Conservation (phyloP, 352 stramenopile species). For the Phytophthora podocarpi region DNA sequence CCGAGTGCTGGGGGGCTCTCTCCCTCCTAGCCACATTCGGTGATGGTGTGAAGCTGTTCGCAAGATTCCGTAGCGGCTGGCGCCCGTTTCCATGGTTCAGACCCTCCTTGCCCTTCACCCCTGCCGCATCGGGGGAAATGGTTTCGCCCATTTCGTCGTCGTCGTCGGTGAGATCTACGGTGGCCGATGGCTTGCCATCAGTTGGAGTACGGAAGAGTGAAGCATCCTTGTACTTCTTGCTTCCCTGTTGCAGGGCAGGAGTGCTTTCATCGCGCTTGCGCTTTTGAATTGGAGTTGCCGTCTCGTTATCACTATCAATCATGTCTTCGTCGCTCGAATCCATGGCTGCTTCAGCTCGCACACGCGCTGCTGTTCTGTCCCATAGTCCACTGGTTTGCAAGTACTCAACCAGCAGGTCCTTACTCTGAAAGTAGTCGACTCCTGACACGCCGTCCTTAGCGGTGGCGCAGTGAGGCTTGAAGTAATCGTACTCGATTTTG, state of each 20-base stretch:
- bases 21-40: slow-evolving; percentile 31
- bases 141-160: slow-evolving; percentile 37
- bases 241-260: slow-evolving; percentile 12
- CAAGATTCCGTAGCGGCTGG: slow-evolving; percentile 46
- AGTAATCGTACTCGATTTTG: slow-evolving; percentile 71
- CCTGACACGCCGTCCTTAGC: slow-evolving; percentile 35
- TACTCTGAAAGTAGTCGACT: slow-evolving; percentile 62
- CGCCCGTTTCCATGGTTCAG: slow-evolving; percentile 23
- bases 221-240: slow-evolving; percentile 37
- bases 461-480: slow-evolving; percentile 56
- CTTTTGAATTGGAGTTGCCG: slow-evolving; percentile 26
- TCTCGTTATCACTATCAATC: slow-evolving; percentile 15
- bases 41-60: slow-evolving; percentile 74
- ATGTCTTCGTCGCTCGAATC: slow-evolving; percentile 39
- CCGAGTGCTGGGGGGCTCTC: slow-evolving; percentile 2
- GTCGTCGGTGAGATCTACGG: slow-evolving; percentile 19
- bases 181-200: slow-evolving; percentile 12
- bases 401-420: slow-evolving; percentile 48
- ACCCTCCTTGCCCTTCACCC: slow-evolving; percentile 35
- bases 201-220: slow-evolving; percentile 34
- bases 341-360: slow-evolving; percentile 43
- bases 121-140: slow-evolving; percentile 50
- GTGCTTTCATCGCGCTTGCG: slow-evolving; percentile 29
- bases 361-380: slow-evolving; percentile 43
- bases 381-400: slow-evolving; percentile 60